These are phyloP conservation scores for Neurospora africana DNA, from an alignment of 495 filamentous ascomycete species.

Conservation along the genomic window DNA sequence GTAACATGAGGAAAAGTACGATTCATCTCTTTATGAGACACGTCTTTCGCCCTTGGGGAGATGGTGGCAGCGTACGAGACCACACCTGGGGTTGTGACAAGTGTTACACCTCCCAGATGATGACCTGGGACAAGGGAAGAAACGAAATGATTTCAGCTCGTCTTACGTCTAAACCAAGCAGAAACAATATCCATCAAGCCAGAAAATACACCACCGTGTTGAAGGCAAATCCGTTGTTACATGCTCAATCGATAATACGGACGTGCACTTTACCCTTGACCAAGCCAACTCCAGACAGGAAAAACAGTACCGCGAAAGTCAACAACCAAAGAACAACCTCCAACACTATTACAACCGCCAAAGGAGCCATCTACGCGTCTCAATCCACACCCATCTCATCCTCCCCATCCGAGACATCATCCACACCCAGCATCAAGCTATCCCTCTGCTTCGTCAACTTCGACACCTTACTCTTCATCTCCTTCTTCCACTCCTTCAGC, in stretches of 20 bases:
- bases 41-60: not conserved
- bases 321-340: not conserved
- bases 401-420: not conserved
- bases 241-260: not conserved
- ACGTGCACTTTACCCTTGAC: not conserved
- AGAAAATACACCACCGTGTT: not conserved
- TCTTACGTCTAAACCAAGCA: not conserved
- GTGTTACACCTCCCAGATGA: not conserved
- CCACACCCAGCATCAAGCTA: not conserved
- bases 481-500: constrained; percentile 4
- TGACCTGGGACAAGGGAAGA: not conserved
- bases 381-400: not conserved
- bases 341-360: not conserved
- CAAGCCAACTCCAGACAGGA: not conserved
- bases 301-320: not conserved
- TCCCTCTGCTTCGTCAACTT: not conserved
- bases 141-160: not conserved
- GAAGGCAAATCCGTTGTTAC: not conserved
- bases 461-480: not conserved
- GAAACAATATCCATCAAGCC: not conserved
- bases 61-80: not conserved
- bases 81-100: not conserved
- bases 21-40: not conserved
- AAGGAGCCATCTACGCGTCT: not conserved
- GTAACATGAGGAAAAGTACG: not conserved